A percentile compares a stretch with the other conserved stretches of the same genome.
phyloP scores from a whole-genome alignment of 768 basidiomycete species.

The Pholiota conissans region DNA sequence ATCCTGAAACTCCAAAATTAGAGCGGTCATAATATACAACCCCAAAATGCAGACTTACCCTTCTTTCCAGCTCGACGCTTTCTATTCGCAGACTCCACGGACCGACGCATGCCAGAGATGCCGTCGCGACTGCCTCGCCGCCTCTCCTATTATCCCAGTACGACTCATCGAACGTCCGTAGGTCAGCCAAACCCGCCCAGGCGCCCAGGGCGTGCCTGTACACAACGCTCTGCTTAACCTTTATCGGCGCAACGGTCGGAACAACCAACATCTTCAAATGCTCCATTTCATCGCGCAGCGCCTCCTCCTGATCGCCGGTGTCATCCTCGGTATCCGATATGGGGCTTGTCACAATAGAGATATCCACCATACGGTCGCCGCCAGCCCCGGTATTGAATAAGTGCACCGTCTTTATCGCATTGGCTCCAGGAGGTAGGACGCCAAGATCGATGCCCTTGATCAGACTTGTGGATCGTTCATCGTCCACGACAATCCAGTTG shows the following conservation, averaged over 20 bases:
- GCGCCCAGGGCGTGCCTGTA: conserved; percentile 48
- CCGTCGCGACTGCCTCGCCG: conserved; percentile 57
- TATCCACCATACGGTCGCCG: conserved; percentile 75
- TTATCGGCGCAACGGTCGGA: conserved; percentile 64
- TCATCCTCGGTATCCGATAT: conserved; percentile 18
- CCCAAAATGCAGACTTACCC: conserved; percentile 36
- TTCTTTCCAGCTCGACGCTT: conserved; percentile 41
- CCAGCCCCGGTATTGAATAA: conserved; percentile 61
- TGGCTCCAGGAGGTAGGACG: conserved; percentile 55
- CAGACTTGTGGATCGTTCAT: conserved; percentile 64
- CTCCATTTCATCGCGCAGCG: conserved; percentile 48
- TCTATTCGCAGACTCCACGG: conserved; percentile 59
- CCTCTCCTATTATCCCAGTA: conserved; percentile 52
- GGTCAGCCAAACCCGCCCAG: conserved; percentile 50
- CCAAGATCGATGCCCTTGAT: conserved; percentile 78
- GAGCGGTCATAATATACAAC: neutral
- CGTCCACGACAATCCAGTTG: conserved; percentile 61
- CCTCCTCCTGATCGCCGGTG: conserved; percentile 14
- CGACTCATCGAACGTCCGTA: conserved; percentile 52
- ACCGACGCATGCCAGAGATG: conserved; percentile 52
- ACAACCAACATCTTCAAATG: conserved; percentile 66
- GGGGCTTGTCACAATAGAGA: conserved; percentile 71
- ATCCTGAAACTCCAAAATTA: conserved; percentile 33
- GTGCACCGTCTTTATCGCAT: conserved; percentile 59
- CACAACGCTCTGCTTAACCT: conserved; percentile 47